These are phyloP conservation scores for Lupinus albus DNA, from an alignment of 306 rosid species.

Conservation along the genomic window DNA sequence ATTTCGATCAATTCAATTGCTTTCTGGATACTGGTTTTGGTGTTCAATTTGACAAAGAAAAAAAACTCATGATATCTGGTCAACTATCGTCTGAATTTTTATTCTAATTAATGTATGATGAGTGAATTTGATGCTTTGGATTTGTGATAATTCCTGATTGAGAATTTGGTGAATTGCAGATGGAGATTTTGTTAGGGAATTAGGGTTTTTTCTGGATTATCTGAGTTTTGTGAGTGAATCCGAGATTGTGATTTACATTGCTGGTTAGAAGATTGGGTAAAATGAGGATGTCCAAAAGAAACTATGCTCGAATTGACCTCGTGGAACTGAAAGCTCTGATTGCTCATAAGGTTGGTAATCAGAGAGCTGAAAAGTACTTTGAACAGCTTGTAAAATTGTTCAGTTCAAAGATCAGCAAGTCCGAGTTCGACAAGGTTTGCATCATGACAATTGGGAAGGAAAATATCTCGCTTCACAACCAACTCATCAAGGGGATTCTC, in stretches of 20 bases:
- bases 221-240: conserved; percentile 48
- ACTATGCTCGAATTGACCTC: conserved; percentile 66
- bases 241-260: conserved; percentile 34
- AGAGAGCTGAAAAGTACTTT: conserved; percentile 73
- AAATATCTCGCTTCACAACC: conserved; percentile 78
- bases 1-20: neutral
- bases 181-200: conserved; percentile 41
- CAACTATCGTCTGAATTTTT: conserved; percentile 20
- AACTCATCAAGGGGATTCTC: conserved; percentile 65
- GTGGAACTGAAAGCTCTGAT: conserved; percentile 76
- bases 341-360: conserved; percentile 64
- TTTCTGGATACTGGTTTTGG: neutral
- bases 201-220: conserved; percentile 53
- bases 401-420: conserved; percentile 66
- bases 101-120: conserved; percentile 11
- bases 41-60: conserved; percentile 7
- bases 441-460: conserved; percentile 73
- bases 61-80: neutral
- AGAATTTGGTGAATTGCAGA: conserved; percentile 48
- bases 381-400: conserved; percentile 68
- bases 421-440: conserved; percentile 72
- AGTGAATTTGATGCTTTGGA: conserved; percentile 9
- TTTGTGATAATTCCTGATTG: conserved; percentile 39
- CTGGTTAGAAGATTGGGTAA: conserved; percentile 29
- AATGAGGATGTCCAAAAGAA: conserved; percentile 55